A percentile compares a stretch with the other conserved stretches of the same genome.
Conservation (phyloP, 2,329 filamentous ascomycete species). For the Fusarium solani-melongenae region DNA sequence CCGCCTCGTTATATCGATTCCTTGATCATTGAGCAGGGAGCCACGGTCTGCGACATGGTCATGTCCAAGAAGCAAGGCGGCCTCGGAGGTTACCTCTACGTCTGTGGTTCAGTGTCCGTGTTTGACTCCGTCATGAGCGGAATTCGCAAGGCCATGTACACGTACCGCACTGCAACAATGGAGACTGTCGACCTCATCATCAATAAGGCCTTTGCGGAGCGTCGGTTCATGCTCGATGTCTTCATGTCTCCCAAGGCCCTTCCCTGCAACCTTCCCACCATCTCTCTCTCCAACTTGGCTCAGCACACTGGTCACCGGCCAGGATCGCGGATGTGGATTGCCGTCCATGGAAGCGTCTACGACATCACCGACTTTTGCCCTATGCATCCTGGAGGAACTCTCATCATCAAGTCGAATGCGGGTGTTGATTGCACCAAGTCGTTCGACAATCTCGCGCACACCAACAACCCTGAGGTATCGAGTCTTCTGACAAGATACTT, state of each 20-base stretch:
- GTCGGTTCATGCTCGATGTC: slow-evolving; percentile 67
- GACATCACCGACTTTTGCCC: slow-evolving; percentile 64
- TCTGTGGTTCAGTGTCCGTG: slow-evolving; percentile 45
- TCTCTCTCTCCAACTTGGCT: slow-evolving; percentile 61
- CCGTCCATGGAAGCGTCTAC: slow-evolving; percentile 64
- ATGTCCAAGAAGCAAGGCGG: slow-evolving; percentile 68
- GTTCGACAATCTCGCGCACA: slow-evolving; percentile 65
- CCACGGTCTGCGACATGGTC: slow-evolving; percentile 62
- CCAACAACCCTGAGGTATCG: slow-evolving; percentile 64
- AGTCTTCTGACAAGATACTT: slow-evolving; percentile 66
- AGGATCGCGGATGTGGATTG: slow-evolving; percentile 61
- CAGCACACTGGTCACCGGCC: slow-evolving; percentile 62
- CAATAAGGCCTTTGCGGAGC: slow-evolving; percentile 64
- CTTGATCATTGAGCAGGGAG: slow-evolving; percentile 62
- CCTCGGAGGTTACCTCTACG: slow-evolving; percentile 52
- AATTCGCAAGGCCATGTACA: slow-evolving; percentile 66
- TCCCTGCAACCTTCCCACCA: slow-evolving; percentile 61
- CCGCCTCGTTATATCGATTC: slow-evolving; percentile 64
- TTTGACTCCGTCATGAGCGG: slow-evolving; percentile 66
- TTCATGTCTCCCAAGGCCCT: slow-evolving; percentile 67
- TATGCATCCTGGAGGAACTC: slow-evolving; percentile 64
- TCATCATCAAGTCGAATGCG: slow-evolving; percentile 65
- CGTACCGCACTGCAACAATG: slow-evolving; percentile 62
- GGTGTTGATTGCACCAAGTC: slow-evolving; percentile 64
- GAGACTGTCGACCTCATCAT: slow-evolving; percentile 62